Conservation (phyloP, 1,284 basidiomycete genomes). For the Cryptococcus sp. region DNA sequence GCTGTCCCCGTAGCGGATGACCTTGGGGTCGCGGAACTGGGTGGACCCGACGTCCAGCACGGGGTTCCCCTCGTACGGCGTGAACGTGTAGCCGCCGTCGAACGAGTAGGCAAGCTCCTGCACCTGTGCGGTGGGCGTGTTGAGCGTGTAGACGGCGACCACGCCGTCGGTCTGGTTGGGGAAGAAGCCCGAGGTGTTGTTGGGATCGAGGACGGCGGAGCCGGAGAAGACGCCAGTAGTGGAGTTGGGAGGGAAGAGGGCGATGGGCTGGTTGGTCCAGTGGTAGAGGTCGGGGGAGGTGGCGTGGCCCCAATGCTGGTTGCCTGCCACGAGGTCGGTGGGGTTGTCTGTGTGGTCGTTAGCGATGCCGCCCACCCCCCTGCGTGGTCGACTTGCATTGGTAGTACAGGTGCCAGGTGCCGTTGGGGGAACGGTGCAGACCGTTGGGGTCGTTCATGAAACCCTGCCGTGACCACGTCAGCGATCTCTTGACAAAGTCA, state of each 20-base stretch:
- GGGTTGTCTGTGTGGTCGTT: constrained; percentile 38
- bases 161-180: constrained; percentile 44
- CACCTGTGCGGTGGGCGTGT: constrained; percentile 42
- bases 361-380: neutral
- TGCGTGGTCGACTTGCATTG: constrained; percentile 37
- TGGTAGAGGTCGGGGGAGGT: constrained; percentile 50
- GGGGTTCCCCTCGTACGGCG: constrained; percentile 44
- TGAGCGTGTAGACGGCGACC: constrained; percentile 52
- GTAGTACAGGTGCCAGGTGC: constrained; percentile 52
- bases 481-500: neutral
- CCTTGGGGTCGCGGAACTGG: constrained; percentile 53
- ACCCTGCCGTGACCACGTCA: constrained; percentile 19
- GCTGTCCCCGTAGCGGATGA: constrained; percentile 45
- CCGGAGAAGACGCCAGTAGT: constrained; percentile 46
- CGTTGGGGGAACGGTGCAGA: constrained; percentile 44
- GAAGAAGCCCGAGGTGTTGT: constrained; percentile 53
- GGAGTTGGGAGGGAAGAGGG: constrained; percentile 37
- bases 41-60: constrained; percentile 43
- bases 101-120: constrained; percentile 49
- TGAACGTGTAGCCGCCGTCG: constrained; percentile 51
- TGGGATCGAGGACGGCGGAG: constrained; percentile 48
- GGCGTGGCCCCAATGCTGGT: constrained; percentile 53
- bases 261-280: constrained; percentile 51
- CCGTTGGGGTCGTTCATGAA: constrained; percentile 54
- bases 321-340: constrained; percentile 45